Evolutionary conservation across 192 early-diverging fungal species (phyloP).

Genomic region (Helicostylum pulchrum): DNA sequence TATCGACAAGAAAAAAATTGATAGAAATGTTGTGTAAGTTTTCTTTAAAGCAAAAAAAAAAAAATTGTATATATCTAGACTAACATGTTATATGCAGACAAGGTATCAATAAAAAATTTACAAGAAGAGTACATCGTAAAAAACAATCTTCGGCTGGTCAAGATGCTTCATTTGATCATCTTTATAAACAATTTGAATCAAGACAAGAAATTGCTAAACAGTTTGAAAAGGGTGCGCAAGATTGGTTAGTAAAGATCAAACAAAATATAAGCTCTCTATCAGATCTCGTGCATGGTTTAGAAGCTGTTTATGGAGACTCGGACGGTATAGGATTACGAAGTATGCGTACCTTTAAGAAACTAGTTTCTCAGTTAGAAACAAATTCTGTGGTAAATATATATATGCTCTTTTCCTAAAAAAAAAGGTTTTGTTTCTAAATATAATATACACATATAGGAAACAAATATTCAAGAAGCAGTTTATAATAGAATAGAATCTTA

Average conservation of each 20-base stretch:
- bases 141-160: conserved; percentile 55
- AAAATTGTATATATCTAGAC: background rate
- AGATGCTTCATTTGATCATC: conserved; percentile 60
- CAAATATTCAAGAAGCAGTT: conserved; percentile 20
- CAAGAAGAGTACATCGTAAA: conserved; percentile 59
- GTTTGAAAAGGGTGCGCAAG: conserved; percentile 44
- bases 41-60: background rate
- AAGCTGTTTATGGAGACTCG: conserved; percentile 52
- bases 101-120: conserved; percentile 71
- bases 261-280: conserved; percentile 56
- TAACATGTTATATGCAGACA: conserved; percentile 45
- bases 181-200: conserved; percentile 51
- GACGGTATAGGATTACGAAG: conserved; percentile 29
- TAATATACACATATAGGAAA: conserved; percentile 16
- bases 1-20: conserved; percentile 61
- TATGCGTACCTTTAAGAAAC: conserved; percentile 39
- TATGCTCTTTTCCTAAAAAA: background rate
- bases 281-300: conserved; percentile 45
- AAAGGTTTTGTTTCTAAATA: background rate
- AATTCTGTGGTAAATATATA: background rate
- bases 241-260: conserved; percentile 49
- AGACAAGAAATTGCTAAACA: conserved; percentile 51
- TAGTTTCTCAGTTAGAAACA: conserved; percentile 21
- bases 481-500: conserved; percentile 49
- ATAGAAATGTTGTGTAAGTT: conserved; percentile 59